Base-by-base conservation (phyloP, 2,329 filamentous ascomycete genomes). In the Xylaria sp. region DNA sequence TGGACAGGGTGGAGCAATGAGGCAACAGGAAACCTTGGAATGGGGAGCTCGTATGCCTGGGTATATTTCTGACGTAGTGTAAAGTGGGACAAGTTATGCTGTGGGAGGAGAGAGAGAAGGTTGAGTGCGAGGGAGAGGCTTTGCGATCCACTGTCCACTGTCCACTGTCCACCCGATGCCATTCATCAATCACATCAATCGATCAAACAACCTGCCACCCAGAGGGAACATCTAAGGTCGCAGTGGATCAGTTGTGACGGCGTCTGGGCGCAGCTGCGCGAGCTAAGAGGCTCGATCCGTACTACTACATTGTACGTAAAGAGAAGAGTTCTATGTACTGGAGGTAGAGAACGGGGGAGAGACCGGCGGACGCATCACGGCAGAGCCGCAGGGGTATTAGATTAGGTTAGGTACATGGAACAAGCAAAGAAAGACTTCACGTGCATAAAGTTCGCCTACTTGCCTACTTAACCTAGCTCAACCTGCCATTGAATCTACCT, bases 361-460 rank as follows among this genome's bases (percentile, higher is more conserved):
- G 49, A 52, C 55, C 55, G 58, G 58, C 58, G 58, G 58, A 61
- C 55, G 56, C 34, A 56, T 52, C 58, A 54, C 58, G 58, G 58
- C 58, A 61, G 58, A 61, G 58, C 58, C 58, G 58, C 58, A 61
- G 56, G 58, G 58, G 57, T 48, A 57, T n/a, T 26, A 41, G 22
- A 39, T 11, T 16, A 34, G 29, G 17, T 40, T 18, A 40, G 7
- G 7, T 11, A 41, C 39, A 19, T 9, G 19, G 5, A 19, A 19
- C 8, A 24, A 19, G 19, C 16, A 39, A 22, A 26, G 26, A 2
- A 39, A 47, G 34, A 22, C 29, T 34, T 34, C 29, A 34, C 11
- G 4, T 34, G 16, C 29, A 34, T 34, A 13, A 13, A 34, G n/a
- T n/a, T n/a, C n/a, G n/a, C n/a, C n/a, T n/a, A n/a, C n/a, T n/a